phyloP scores from a whole-genome alignment of 2,329 filamentous ascomycete species.

The Coniochaeta sp. region DNA sequence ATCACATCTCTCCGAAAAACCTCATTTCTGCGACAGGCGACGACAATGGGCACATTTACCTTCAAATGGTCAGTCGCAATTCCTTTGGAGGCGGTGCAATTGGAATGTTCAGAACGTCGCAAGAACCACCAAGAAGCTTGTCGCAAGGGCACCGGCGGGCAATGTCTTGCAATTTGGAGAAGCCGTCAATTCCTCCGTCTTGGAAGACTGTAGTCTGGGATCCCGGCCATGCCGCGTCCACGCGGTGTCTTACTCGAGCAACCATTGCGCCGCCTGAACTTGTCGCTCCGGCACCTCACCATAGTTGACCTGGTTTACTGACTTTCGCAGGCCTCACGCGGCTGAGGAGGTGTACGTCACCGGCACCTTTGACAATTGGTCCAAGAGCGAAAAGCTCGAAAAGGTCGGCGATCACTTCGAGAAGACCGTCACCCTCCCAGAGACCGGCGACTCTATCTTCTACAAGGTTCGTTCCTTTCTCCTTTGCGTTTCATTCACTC shows the following conservation, averaged over 20 bases:
- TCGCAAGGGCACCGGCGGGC: too few species aligned
- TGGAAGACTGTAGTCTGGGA: not conserved
- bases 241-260: not conserved
- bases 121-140: not conserved
- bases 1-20: not conserved
- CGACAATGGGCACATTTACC: conserved; percentile 55
- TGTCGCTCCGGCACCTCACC: not conserved
- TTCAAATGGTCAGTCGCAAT: conserved; percentile 57
- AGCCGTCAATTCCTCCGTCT: not conserved
- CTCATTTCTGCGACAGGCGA: not conserved
- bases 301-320: conserved; percentile 11
- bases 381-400: conserved; percentile 75
- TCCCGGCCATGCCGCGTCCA: not conserved
- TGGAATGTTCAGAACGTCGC: not conserved
- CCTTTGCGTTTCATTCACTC: conserved; percentile 4
- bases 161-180: not conserved
- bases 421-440: conserved; percentile 70
- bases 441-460: conserved; percentile 63
- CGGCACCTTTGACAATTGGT: conserved; percentile 92
- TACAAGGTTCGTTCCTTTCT: conserved; percentile 73
- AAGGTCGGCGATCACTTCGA: conserved; percentile 67
- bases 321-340: conserved; percentile 62
- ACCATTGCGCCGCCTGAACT: not conserved
- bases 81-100: not conserved
- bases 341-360: conserved; percentile 89